A percentile compares a stretch with the other conserved stretches of the same genome.
phyloP scores from a whole-genome alignment of 257 asterid genomes.

The Datura wrightii region DNA sequence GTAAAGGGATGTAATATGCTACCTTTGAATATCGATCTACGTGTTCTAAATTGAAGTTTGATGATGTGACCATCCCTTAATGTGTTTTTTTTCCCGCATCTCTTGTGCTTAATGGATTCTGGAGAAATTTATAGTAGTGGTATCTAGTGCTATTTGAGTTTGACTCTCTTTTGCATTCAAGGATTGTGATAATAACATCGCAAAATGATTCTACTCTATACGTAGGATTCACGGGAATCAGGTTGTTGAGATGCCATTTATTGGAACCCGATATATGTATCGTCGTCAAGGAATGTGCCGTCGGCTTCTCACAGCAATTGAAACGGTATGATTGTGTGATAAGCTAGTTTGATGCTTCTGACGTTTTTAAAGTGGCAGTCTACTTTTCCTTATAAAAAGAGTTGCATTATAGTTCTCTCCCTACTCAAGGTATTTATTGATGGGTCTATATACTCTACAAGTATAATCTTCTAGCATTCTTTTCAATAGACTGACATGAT shows the following conservation, averaged over 20 bases:
- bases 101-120: neutral
- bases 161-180: neutral
- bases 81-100: neutral
- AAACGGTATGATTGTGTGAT: constrained; percentile 64
- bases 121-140: constrained; percentile 8
- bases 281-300: constrained; percentile 96
- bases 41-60: neutral
- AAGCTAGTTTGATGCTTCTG: constrained; percentile 50
- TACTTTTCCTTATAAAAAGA: neutral
- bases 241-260: constrained; percentile 98
- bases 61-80: constrained; percentile 6
- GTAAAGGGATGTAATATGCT: neutral
- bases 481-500: neutral
- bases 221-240: constrained; percentile 80
- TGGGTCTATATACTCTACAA: neutral
- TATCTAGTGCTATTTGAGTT: constrained; percentile 25
- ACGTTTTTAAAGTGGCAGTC: neutral
- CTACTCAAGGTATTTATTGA: neutral
- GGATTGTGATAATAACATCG: constrained; percentile 6
- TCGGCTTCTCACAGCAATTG: constrained; percentile 74
- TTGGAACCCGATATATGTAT: constrained; percentile 76
- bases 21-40: neutral
- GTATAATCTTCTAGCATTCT: constrained; percentile 7
- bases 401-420: neutral
- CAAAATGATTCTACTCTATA: constrained; percentile 28